A percentile compares a stretch with the other conserved stretches of the same genome.
phyloP scores from a whole-genome alignment of 768 basidiomycete genomes.

The Cubamyces sp. region DNA sequence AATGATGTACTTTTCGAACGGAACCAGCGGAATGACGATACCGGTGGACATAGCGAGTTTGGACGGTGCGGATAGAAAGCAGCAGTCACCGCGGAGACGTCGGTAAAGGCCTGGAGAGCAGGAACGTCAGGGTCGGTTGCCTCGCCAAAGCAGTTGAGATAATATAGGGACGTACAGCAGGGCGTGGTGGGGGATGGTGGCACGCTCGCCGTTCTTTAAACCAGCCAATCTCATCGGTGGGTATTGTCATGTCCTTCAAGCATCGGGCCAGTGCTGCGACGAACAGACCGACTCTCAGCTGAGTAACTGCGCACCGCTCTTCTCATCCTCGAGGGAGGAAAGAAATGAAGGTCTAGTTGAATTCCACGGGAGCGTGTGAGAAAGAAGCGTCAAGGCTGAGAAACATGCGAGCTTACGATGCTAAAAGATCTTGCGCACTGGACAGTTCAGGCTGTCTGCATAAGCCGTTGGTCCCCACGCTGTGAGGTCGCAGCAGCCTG shows the following conservation, averaged over 20 bases:
- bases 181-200: not conserved
- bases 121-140: no score
- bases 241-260: conserved; percentile 9
- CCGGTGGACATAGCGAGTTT: not conserved
- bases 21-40: conserved; percentile 39
- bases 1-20: conserved; percentile 52
- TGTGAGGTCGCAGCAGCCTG: no score
- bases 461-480: no score
- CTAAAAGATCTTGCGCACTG: not conserved
- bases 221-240: conserved; percentile 17
- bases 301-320: conserved; percentile 8
- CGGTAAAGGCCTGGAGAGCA: not conserved
- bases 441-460: not conserved
- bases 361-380: conserved; percentile 16
- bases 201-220: conserved; percentile 6
- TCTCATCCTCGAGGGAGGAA: not conserved
- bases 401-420: conserved; percentile 8
- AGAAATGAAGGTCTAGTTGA: conserved; percentile 3
- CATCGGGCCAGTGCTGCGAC: not conserved
- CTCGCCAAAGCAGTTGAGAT: no score
- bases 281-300: conserved; percentile 9
- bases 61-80: not conserved
- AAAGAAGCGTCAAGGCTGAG: conserved; percentile 15
- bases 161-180: conserved; percentile 1
- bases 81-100: not conserved